Evolutionary conservation across 2,329 filamentous ascomycete genomes (phyloP).

Genomic region (Stemphylium vesicarium): DNA sequence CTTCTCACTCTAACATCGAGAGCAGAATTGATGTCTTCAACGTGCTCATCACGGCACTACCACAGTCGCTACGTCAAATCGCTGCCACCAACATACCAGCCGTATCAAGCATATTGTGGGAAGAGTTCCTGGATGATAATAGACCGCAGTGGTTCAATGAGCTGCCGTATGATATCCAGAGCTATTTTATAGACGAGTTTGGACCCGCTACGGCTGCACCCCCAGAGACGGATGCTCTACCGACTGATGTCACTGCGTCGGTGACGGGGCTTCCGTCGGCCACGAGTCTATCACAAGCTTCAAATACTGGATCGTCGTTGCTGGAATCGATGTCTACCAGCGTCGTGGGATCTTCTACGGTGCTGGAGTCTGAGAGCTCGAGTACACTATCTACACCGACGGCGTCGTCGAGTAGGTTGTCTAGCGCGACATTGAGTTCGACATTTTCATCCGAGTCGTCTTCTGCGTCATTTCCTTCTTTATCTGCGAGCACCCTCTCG

Average conservation of each 20-base stretch:
- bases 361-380: conserved; percentile 1
- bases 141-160: conserved; percentile 43
- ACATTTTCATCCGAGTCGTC: not conserved
- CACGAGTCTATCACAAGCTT: conserved; percentile 7
- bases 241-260: conserved; percentile 8
- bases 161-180: conserved; percentile 43
- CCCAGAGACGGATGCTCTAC: conserved; percentile 8
- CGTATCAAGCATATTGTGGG: conserved; percentile 44
- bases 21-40: conserved; percentile 41
- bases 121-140: conserved; percentile 43
- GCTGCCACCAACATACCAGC: conserved; percentile 46
- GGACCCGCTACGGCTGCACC: conserved; percentile 39
- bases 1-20: conserved; percentile 11
- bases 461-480: conserved; percentile 1
- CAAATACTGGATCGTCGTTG: not conserved
- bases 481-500: not conserved
- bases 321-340: conserved; percentile 5
- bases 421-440: not conserved
- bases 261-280: conserved; percentile 3
- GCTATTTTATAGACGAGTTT: conserved; percentile 42
- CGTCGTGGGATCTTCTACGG: not conserved
- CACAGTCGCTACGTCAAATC: conserved; percentile 42
- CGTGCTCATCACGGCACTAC: conserved; percentile 45
- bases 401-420: conserved; percentile 2
- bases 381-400: not conserved